Conservation (phyloP, 768 basidiomycete genomes). For the Tylopilus sp. region DNA sequence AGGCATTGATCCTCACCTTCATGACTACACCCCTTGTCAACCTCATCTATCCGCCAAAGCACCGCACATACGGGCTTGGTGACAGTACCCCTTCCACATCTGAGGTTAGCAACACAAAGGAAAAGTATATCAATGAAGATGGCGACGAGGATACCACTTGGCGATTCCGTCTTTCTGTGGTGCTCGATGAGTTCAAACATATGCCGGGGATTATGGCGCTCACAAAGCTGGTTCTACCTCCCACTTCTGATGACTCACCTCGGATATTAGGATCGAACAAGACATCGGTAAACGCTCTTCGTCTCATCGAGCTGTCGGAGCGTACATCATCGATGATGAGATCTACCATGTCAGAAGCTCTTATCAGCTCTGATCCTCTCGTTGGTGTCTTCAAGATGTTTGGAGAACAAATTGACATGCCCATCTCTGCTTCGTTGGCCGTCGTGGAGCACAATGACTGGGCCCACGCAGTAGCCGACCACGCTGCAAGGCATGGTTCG, state of each 20-base stretch:
- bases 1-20: slow-evolving; percentile 79
- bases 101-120: background rate
- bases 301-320: slow-evolving; percentile 84
- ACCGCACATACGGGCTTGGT: slow-evolving; percentile 46
- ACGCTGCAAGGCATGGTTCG: slow-evolving; percentile 52
- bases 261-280: background rate
- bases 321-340: slow-evolving; percentile 86
- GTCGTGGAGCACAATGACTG: slow-evolving; percentile 79
- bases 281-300: slow-evolving; percentile 63
- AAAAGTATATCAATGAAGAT: background rate
- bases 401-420: slow-evolving; percentile 62
- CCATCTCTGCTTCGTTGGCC: slow-evolving; percentile 64
- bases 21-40: slow-evolving; percentile 81
- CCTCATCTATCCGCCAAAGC: slow-evolving; percentile 60
- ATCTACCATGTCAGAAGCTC: slow-evolving; percentile 68
- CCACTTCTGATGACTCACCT: slow-evolving; percentile 9
- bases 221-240: slow-evolving; percentile 69
- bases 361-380: slow-evolving; percentile 69
- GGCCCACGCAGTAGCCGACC: slow-evolving; percentile 57
- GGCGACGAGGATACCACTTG: slow-evolving; percentile 9
- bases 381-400: slow-evolving; percentile 76
- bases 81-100: background rate
- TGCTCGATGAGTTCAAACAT: slow-evolving; percentile 90
- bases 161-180: slow-evolving; percentile 62
- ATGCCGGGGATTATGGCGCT: slow-evolving; percentile 88